Conservation (phyloP, 140 eudicot species). For the Anethum foeniculum region DNA sequence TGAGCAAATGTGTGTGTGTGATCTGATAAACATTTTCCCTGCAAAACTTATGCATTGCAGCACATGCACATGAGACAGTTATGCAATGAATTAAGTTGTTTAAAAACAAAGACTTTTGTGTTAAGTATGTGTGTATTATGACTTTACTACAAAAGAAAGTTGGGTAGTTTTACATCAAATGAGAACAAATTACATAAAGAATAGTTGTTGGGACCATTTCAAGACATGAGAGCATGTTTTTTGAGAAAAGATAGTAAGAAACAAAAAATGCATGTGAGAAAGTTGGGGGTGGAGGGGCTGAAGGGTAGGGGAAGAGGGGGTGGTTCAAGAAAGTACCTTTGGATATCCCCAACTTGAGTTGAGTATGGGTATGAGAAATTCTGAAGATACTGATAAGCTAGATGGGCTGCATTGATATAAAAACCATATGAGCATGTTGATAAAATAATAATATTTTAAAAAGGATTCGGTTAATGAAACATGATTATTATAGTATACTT, state of each 20-base stretch:
- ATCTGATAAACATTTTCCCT: slow-evolving; percentile 2
- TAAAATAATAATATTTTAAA: neutral
- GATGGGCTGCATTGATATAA: neutral
- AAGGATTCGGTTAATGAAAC: no score
- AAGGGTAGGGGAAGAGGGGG: neutral
- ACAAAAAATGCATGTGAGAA: slow-evolving; percentile 2
- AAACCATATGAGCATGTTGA: neutral
- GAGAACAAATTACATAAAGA: neutral
- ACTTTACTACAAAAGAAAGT: neutral
- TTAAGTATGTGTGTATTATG: neutral
- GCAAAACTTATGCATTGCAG: neutral
- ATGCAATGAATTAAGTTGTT: neutral
- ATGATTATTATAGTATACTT: no score
- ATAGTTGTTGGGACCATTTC: slow-evolving; percentile 1
- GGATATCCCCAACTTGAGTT: neutral
- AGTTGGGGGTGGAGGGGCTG: neutral
- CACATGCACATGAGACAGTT: slow-evolving; percentile 1
- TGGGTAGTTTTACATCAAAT: neutral
- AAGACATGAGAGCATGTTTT: neutral
- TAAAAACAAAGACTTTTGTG: neutral
- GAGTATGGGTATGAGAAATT: neutral
- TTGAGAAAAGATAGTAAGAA: neutral
- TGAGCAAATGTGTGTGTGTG: neutral
- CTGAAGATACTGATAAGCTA: neutral
- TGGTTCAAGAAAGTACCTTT: neutral